Evolutionary conservation across 805 yeast genomes (phyloP).

Genomic region (Trichomonascus vanleenenianus): DNA sequence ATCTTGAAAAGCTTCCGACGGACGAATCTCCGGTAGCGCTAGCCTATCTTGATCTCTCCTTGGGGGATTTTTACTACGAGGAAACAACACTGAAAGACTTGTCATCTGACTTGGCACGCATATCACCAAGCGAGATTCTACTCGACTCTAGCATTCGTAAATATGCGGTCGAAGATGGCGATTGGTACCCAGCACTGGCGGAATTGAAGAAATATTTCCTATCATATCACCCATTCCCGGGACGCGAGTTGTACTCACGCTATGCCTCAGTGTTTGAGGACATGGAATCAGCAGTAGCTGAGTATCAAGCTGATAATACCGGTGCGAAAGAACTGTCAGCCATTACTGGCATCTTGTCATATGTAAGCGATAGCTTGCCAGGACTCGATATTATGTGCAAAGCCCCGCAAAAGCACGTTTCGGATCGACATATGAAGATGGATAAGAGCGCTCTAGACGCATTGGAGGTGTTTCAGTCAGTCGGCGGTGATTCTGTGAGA

Average conservation of each 20-base stretch:
- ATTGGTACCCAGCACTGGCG: slow-evolving; percentile 49
- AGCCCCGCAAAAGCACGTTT: slow-evolving; percentile 52
- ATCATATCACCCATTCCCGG: slow-evolving; percentile 42
- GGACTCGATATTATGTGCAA: slow-evolving; percentile 54
- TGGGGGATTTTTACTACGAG: slow-evolving; percentile 71
- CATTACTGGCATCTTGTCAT: slow-evolving; percentile 54
- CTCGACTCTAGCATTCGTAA: slow-evolving; percentile 26
- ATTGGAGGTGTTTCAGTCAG: slow-evolving; percentile 48
- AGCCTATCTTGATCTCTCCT: slow-evolving; percentile 83
- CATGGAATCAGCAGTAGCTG: slow-evolving; percentile 8
- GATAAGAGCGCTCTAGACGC: slow-evolving; percentile 43
- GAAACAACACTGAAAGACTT: slow-evolving; percentile 52
- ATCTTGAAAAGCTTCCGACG: slow-evolving; percentile 23
- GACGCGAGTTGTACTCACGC: slow-evolving; percentile 32
- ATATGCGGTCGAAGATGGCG: slow-evolving; percentile 35
- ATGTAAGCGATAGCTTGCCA: slow-evolving; percentile 68
- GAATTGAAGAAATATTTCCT: slow-evolving; percentile 54
- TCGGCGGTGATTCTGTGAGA: slow-evolving; percentile 41
- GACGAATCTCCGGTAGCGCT: slow-evolving; percentile 52
- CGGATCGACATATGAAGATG: slow-evolving; percentile 56
- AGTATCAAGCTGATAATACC: slow-evolving; percentile 18
- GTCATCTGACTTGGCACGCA: slow-evolving; percentile 64
- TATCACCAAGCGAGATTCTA: slow-evolving; percentile 74
- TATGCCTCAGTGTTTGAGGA: slow-evolving; percentile 37
- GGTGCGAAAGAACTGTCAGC: slow-evolving; percentile 44